phyloP scores from a whole-genome alignment of 768 basidiomycete species.

The Serendipita sp. region DNA sequence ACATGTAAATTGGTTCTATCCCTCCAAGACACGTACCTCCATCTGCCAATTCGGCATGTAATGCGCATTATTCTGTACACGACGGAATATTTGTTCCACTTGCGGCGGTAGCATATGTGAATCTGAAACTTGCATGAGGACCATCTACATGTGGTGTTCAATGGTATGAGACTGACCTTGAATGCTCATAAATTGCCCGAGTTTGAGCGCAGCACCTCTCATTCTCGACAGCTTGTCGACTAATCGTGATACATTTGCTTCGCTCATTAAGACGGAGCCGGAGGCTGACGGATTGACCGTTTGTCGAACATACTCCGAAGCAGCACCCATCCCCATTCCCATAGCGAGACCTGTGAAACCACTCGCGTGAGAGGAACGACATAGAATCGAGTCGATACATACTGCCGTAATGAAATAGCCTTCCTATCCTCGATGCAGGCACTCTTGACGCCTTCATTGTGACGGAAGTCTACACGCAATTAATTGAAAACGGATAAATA shows the following conservation, averaged over 20 bases:
- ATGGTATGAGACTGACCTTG: slow-evolving; percentile 38
- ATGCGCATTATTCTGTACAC: slow-evolving; percentile 89
- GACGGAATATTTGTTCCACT: slow-evolving; percentile 70
- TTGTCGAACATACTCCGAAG: slow-evolving; percentile 67
- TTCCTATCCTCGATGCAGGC: slow-evolving; percentile 74
- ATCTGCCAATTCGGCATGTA: slow-evolving; percentile 99
- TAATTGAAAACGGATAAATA: neutral
- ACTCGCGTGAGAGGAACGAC: neutral
- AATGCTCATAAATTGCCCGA: slow-evolving; percentile 95
- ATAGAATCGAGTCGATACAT: slow-evolving; percentile 11
- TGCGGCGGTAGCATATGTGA: slow-evolving; percentile 77
- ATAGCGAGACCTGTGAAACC: slow-evolving; percentile 64
- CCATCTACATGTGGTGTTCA: neutral
- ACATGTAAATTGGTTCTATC: neutral
- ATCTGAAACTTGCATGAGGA: slow-evolving; percentile 31
- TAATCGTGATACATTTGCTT: slow-evolving; percentile 76
- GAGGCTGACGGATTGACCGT: slow-evolving; percentile 25
- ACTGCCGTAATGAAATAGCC: slow-evolving; percentile 92
- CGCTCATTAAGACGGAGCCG: slow-evolving; percentile 61
- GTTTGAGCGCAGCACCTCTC: slow-evolving; percentile 90
- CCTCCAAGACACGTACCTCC: slow-evolving; percentile 23
- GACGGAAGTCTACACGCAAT: neutral
- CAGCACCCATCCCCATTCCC: slow-evolving; percentile 76
- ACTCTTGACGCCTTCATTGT: slow-evolving; percentile 51
- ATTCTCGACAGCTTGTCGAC: slow-evolving; percentile 89